Conservation (phyloP, 768 basidiomycete genomes). For the Hygrophorus russula region DNA sequence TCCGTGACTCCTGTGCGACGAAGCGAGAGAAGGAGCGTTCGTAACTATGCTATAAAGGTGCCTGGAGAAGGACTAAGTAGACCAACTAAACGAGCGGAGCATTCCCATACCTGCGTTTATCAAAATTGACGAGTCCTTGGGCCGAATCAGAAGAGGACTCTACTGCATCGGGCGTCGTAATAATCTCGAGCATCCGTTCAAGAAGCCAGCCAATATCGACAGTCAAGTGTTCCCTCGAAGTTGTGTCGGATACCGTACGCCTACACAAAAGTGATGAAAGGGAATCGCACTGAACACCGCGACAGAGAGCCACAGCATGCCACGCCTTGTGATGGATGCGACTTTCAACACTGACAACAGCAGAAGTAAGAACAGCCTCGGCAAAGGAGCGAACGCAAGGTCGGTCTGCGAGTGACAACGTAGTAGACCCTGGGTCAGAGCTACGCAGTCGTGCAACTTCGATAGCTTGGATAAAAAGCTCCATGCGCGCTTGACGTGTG, state of each 20-base stretch:
- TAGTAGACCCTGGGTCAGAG: constrained; percentile 25
- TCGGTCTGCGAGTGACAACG: constrained; percentile 34
- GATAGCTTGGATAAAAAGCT: constrained; percentile 56
- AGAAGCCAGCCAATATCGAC: constrained; percentile 78
- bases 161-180: constrained; percentile 62
- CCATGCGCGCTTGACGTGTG: constrained; percentile 60
- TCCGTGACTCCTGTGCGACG: constrained; percentile 29
- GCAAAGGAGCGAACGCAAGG: constrained; percentile 72
- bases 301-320: constrained; percentile 56
- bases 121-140: constrained; percentile 61
- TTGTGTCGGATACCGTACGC: constrained; percentile 31
- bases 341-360: constrained; percentile 68
- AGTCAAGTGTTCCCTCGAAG: constrained; percentile 42
- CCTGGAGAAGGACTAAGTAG: constrained; percentile 25
- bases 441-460: constrained; percentile 63
- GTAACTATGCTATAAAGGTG: constrained; percentile 56
- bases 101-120: constrained; percentile 60
- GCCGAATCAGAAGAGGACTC: constrained; percentile 38
- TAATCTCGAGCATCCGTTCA: constrained; percentile 71
- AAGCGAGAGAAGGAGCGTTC: constrained; percentile 35
- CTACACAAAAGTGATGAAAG: constrained; percentile 44
- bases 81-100: constrained; percentile 1
- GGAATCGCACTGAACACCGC: constrained; percentile 53
- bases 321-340: constrained; percentile 71
- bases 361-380: constrained; percentile 66